Percentiles rank a stretch among this genome's conserved stretches.
Conservation (phyloP, 768 basidiomycete genomes). For the Pisolithus orientalis region DNA sequence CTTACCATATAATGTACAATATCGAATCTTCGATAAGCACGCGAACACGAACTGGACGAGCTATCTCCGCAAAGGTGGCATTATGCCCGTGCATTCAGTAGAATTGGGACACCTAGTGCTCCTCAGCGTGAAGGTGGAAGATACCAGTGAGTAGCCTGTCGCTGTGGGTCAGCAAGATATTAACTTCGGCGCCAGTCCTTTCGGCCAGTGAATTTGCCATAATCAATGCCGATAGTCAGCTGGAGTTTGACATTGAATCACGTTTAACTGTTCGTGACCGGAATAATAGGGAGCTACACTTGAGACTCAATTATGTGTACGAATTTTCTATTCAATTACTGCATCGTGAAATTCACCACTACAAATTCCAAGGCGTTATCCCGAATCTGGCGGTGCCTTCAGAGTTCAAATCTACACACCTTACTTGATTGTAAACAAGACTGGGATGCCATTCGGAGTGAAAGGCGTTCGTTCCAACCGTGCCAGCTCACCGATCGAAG, state of each 20-base stretch:
- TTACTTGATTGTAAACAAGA: slow-evolving; percentile 90
- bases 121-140: slow-evolving; percentile 85
- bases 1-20: slow-evolving; percentile 88
- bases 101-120: slow-evolving; percentile 86
- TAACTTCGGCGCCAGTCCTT: slow-evolving; percentile 49
- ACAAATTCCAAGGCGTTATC: slow-evolving; percentile 49
- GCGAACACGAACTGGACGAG: slow-evolving; percentile 92
- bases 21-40: slow-evolving; percentile 96
- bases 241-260: slow-evolving; percentile 81
- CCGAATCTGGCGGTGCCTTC: slow-evolving; percentile 91
- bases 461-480: slow-evolving; percentile 58
- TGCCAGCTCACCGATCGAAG: slow-evolving; percentile 60
- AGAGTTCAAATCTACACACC: slow-evolving; percentile 93
- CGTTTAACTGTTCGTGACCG: slow-evolving; percentile 67
- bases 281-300: slow-evolving; percentile 66
- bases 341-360: not conserved
- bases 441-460: slow-evolving; percentile 74
- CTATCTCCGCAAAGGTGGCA: slow-evolving; percentile 86
- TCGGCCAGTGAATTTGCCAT: slow-evolving; percentile 95
- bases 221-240: slow-evolving; percentile 89
- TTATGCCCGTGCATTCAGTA: slow-evolving; percentile 95
- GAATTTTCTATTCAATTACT: slow-evolving; percentile 22
- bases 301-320: slow-evolving; percentile 87
- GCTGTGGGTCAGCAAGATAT: not conserved
- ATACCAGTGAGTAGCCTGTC: slow-evolving; percentile 54